Conservation (phyloP, 2,329 filamentous ascomycete species). For the Pseudofabraea citricarpa region DNA sequence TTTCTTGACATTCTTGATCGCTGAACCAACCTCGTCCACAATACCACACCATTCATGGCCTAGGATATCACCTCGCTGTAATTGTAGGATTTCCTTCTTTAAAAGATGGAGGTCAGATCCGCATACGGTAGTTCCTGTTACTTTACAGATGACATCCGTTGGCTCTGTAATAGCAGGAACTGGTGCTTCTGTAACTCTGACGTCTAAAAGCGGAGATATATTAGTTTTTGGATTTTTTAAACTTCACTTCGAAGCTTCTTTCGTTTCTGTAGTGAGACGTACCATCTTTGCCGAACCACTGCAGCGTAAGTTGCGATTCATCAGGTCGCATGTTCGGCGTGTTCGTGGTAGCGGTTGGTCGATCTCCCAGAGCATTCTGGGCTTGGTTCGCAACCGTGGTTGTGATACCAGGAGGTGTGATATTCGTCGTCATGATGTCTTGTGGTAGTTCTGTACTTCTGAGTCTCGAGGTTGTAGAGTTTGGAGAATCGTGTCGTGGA, state of each 20-base stretch:
- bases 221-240: neutral
- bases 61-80: conserved; percentile 47
- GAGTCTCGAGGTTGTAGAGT: too few species aligned
- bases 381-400: conserved; percentile 13
- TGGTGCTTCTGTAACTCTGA: conserved; percentile 15
- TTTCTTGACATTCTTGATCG: conserved; percentile 39
- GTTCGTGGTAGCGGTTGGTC: conserved; percentile 10
- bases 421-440: conserved; percentile 7
- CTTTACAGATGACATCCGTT: conserved; percentile 23
- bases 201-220: conserved; percentile 4
- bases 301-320: conserved; percentile 10
- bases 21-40: conserved; percentile 51
- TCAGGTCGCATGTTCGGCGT: conserved; percentile 3
- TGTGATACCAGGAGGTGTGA: conserved; percentile 11
- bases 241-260: too few species aligned
- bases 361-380: conserved; percentile 11
- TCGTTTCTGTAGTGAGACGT: too few species aligned
- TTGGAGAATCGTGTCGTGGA: too few species aligned
- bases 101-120: conserved; percentile 28
- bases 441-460: too few species aligned
- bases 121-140: conserved; percentile 28
- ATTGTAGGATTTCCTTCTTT: conserved; percentile 33
- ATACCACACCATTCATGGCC: conserved; percentile 61
- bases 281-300: conserved; percentile 13
- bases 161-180: conserved; percentile 24